Evolutionary conservation across 1,284 basidiomycete species (phyloP).

Genomic region (Sanghuangporus weigelae): DNA sequence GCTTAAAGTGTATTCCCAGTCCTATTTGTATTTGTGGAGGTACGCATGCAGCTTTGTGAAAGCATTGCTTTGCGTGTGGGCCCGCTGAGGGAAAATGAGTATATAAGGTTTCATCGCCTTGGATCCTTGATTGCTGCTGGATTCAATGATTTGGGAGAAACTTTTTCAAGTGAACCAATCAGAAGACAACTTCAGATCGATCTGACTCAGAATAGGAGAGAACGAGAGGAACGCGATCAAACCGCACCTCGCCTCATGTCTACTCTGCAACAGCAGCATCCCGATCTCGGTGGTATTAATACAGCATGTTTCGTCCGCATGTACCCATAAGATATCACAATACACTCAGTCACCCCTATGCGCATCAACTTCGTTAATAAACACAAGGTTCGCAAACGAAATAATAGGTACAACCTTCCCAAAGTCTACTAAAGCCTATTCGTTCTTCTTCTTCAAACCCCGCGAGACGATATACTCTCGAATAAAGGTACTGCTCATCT

Average conservation of each 20-base stretch:
- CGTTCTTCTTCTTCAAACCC: constrained; percentile 23
- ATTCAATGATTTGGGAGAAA: not conserved
- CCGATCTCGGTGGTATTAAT: too few relatives aligned
- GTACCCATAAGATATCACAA: too few relatives aligned
- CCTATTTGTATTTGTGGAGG: constrained; percentile 6
- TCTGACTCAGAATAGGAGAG: too few relatives aligned
- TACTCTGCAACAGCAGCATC: too few relatives aligned
- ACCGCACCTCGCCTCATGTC: too few relatives aligned
- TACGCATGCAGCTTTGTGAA: not conserved
- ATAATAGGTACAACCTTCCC: not conserved
- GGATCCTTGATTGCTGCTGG: not conserved
- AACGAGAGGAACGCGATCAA: too few relatives aligned
- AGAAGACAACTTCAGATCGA: too few relatives aligned
- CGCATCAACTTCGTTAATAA: too few relatives aligned
- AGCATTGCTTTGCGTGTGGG: not conserved
- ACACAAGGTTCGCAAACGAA: not conserved
- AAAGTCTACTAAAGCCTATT: not conserved
- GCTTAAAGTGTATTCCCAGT: constrained; percentile 14
- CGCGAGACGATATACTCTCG: constrained; percentile 68
- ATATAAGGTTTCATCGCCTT: not conserved
- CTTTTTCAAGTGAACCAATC: too few relatives aligned
- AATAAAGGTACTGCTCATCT: constrained; percentile 90
- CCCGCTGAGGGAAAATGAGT: not conserved
- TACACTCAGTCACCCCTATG: too few relatives aligned
- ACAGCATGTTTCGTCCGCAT: too few relatives aligned